phyloP scores from a whole-genome alignment of 192 early-diverging fungal species.

The Gryganskiella cystojenkinii region DNA sequence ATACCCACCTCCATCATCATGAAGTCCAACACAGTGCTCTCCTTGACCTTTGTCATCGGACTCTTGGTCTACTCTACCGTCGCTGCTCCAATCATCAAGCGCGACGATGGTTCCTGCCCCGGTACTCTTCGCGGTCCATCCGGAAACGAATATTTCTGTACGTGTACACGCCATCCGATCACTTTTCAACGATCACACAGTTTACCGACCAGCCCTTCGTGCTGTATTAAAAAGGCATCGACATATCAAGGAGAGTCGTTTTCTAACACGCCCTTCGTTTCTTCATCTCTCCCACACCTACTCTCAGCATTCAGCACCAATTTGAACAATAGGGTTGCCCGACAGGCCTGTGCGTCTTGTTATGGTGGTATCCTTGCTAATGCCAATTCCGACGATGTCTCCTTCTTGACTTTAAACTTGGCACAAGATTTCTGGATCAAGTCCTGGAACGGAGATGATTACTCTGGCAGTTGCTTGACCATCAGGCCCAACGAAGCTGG shows the following conservation, averaged over 20 bases:
- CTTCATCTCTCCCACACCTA: background rate
- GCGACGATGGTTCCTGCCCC: conserved; percentile 28
- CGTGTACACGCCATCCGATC: too few relatives aligned
- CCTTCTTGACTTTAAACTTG: conserved; percentile 16
- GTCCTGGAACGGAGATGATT: conserved; percentile 40
- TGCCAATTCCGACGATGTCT: conserved; percentile 7
- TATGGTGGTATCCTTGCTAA: conserved; percentile 27
- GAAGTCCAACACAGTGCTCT: conserved; percentile 30
- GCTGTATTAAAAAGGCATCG: background rate
- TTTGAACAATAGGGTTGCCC: conserved; percentile 15
- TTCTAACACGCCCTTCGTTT: background rate
- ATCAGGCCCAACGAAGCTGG: background rate
- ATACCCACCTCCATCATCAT: conserved; percentile 12
- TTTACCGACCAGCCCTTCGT: background rate
- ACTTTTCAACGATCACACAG: background rate
- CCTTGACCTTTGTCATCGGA: conserved; percentile 31
- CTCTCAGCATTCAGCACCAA: conserved; percentile 34
- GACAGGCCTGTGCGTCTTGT: conserved; percentile 41
- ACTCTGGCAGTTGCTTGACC: conserved; percentile 26
- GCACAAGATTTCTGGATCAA: conserved; percentile 35
- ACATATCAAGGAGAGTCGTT: background rate
- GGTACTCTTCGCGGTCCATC: conserved; percentile 39
- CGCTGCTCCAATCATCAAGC: conserved; percentile 15
- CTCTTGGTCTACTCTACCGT: conserved; percentile 16
- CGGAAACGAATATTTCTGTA: conserved; percentile 53